phyloP scores from a whole-genome alignment of 257 asterid genomes.

The Cruciata laevipes region DNA sequence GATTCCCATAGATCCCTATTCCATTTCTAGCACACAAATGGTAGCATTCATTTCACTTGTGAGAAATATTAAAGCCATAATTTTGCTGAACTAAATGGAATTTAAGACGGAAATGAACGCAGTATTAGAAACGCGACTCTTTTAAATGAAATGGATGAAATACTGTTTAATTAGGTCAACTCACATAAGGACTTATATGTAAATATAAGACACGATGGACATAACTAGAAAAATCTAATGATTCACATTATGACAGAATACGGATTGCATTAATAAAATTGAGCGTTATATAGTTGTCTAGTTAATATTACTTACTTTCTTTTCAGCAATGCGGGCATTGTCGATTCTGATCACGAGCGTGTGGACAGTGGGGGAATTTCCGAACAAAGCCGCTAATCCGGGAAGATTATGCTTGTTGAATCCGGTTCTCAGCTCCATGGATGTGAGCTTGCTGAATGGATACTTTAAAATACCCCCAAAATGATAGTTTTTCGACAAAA shows the following conservation, averaged over 20 bases:
- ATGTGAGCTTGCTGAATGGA: constrained; percentile 41
- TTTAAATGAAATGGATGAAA: too few species aligned
- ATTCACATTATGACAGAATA: too few species aligned
- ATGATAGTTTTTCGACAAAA: constrained; percentile 44
- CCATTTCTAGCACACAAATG: constrained; percentile 40
- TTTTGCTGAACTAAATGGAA: too few species aligned
- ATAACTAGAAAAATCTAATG: too few species aligned
- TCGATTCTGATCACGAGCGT: constrained; percentile 50
- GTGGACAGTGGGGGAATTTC: constrained; percentile 43
- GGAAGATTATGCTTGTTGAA: constrained; percentile 52
- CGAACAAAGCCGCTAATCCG: constrained; percentile 50
- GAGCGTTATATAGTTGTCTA: too few species aligned
- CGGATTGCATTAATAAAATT: too few species aligned
- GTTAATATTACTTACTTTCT: constrained; percentile 45
- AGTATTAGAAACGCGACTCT: background rate
- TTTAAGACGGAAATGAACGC: too few species aligned
- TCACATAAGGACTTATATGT: too few species aligned
- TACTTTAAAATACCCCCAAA: constrained; percentile 31
- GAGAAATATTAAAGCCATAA: too few species aligned
- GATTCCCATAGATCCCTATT: constrained; percentile 53
- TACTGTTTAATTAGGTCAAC: too few species aligned
- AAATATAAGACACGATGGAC: too few species aligned
- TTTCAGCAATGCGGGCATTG: constrained; percentile 23
- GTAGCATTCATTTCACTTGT: background rate
- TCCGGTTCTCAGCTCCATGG: constrained; percentile 50